These are phyloP conservation scores for Lasiodiplodia theobromae DNA, from an alignment of 2,329 filamentous ascomycete species.

Conservation along the genomic window DNA sequence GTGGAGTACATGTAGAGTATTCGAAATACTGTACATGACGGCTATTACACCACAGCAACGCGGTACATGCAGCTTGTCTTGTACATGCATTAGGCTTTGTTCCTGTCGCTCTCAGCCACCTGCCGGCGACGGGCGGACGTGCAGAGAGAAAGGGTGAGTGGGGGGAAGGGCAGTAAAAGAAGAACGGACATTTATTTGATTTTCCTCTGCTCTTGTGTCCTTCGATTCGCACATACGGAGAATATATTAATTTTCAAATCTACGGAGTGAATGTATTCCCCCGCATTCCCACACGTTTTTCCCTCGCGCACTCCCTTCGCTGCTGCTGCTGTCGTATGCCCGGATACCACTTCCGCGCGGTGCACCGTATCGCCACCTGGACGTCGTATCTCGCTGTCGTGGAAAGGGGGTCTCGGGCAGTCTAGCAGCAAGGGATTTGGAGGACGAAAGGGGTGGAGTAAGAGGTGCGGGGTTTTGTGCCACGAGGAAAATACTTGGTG, in stretches of 20 bases:
- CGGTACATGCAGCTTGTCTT: not conserved
- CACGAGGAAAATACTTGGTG: not conserved
- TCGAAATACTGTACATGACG: constrained; percentile 15
- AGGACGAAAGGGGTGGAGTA: not conserved
- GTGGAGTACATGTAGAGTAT: not conserved
- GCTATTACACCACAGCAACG: not conserved
- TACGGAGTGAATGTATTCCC: not conserved
- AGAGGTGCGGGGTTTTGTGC: not conserved
- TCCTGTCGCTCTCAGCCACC: too few relatives aligned
- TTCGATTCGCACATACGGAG: not conserved
- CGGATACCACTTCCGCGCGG: not conserved
- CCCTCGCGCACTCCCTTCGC: not conserved
- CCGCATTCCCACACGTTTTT: not conserved
- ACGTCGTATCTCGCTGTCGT: constrained; percentile 12
- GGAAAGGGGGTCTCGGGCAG: not conserved
- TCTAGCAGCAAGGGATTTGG: not conserved
- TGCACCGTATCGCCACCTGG: not conserved
- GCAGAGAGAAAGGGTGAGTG: not conserved
- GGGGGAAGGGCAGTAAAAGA: not conserved
- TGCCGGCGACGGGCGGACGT: not conserved
- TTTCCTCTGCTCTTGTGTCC: not conserved
- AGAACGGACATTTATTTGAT: not conserved
- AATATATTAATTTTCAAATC: not conserved
- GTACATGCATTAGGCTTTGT: not conserved
- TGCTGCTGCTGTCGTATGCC: not conserved